These are phyloP conservation scores for Rhizodiscina lignyota DNA, from an alignment of 495 filamentous ascomycete species.

Conservation along the genomic window DNA sequence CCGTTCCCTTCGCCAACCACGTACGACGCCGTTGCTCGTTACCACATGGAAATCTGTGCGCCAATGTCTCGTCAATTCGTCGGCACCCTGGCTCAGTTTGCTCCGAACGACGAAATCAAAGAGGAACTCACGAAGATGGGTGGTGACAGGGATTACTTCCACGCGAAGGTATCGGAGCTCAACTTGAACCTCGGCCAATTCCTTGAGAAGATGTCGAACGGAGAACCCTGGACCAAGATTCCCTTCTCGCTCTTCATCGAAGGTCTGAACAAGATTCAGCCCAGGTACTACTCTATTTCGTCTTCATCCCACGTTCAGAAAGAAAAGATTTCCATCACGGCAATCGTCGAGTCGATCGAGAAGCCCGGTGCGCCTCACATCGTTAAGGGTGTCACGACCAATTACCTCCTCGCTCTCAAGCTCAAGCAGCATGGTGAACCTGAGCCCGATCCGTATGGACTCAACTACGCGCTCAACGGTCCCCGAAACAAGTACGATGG, in stretches of 20 bases:
- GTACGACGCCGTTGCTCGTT: slow-evolving; percentile 83
- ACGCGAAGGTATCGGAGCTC: slow-evolving; percentile 63
- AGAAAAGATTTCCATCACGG: slow-evolving; percentile 84
- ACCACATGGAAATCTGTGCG: slow-evolving; percentile 93
- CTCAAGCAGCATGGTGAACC: slow-evolving; percentile 91
- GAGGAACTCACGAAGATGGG: slow-evolving; percentile 77
- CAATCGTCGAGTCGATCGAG: slow-evolving; percentile 72
- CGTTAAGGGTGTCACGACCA: slow-evolving; percentile 89
- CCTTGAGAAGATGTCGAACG: slow-evolving; percentile 53
- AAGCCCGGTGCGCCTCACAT: slow-evolving; percentile 65
- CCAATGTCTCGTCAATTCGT: slow-evolving; percentile 95
- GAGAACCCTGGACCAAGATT: slow-evolving; percentile 60
- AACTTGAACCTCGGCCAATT: slow-evolving; percentile 84
- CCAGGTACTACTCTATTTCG: slow-evolving; percentile 98
- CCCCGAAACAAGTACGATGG: slow-evolving; percentile 96
- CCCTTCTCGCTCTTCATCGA: slow-evolving; percentile 95
- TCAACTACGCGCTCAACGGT: slow-evolving; percentile 77
- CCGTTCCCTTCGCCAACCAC: slow-evolving; percentile 96
- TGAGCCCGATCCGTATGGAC: slow-evolving; percentile 66
- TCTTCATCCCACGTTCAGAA: slow-evolving; percentile 91
- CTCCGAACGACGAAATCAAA: slow-evolving; percentile 69
- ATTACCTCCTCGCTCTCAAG: slow-evolving; percentile 91
- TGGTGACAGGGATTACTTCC: slow-evolving; percentile 91
- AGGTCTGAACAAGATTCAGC: slow-evolving; percentile 84
- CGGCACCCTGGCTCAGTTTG: slow-evolving; percentile 71